phyloP scores from a whole-genome alignment of 2,329 filamentous ascomycete species.

The Sarocladiaceae sp. region DNA sequence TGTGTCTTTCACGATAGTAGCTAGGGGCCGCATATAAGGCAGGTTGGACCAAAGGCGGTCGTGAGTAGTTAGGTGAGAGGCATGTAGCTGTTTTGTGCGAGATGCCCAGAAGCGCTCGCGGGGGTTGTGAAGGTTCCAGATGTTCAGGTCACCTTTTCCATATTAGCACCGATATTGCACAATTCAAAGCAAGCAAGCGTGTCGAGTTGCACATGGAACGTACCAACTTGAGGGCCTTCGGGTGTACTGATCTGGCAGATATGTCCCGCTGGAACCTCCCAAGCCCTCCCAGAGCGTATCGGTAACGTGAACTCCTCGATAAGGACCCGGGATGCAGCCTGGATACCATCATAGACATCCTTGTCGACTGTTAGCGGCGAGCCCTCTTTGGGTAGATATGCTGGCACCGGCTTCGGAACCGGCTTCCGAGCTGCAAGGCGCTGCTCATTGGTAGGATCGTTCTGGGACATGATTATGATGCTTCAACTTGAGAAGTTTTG shows the following conservation, averaged over 20 bases:
- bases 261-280: constrained; percentile 63
- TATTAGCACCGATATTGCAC: background rate
- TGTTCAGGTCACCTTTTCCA: constrained; percentile 65
- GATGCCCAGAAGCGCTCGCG: constrained; percentile 80
- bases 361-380: constrained; percentile 41
- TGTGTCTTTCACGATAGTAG: constrained; percentile 16
- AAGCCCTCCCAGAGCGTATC: constrained; percentile 70
- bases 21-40: constrained; percentile 16
- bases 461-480: too few species aligned
- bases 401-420: constrained; percentile 44
- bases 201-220: constrained; percentile 15
- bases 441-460: constrained; percentile 19
- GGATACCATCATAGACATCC: constrained; percentile 57
- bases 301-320: constrained; percentile 58
- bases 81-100: constrained; percentile 73
- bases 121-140: constrained; percentile 74
- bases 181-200: background rate
- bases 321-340: constrained; percentile 37
- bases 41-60: constrained; percentile 71
- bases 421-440: constrained; percentile 38
- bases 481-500: too few species aligned
- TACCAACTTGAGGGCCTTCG: constrained; percentile 69
- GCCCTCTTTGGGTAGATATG: constrained; percentile 38
- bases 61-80: constrained; percentile 65
- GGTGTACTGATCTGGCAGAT: constrained; percentile 73